Evolutionary conservation across 345 rosid genomes (phyloP), one percentile per base, ranked within the genome.

Genomic region (Anastatica hierochuntica): DNA sequence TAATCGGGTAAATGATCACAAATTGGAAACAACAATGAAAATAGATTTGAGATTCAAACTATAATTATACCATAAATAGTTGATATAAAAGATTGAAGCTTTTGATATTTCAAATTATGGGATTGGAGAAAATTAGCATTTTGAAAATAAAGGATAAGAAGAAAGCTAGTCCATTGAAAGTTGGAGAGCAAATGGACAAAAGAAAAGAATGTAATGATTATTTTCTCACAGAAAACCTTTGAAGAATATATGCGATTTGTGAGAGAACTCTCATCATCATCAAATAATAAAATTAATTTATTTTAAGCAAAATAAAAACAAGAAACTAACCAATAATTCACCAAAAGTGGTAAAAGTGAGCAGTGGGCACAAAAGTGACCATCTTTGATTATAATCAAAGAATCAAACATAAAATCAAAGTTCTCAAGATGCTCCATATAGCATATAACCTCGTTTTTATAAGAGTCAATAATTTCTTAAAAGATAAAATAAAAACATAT

Each of bases 301-400:
- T 43, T 30, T 23, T 35, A 26, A n/a, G n/a, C n/a, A n/a, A n/a
- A n/a, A 33, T n/a, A 23, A 26, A 37, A 38, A 30, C n/a, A n/a
- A n/a, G n/a, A n/a, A n/a, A n/a, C n/a, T 53, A 45, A 47, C 39
- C 72, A 67, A 59, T 60, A 59, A 67, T 67, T 67, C 49, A 54
- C 19, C 17, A 31, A 31, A 67, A 67, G 61, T 64, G 24, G 8
- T 3, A 27, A 67, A 53, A 66, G 70, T 66, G 70, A 66, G 64
- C 34, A 58, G 60, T 66, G 70, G 70, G 64, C 64, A 60, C 56
- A 60, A 67, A 59, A 53, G 71, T 60, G 56, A 36, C 30, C 56
- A 45, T 59, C 39, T 59, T 59, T 59, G 62, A 66, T 59, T 67
- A 67, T 50, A 67, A 60, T 60, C 71, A 67, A 67, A 60, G 66